Base-by-base conservation (phyloP, 2,329 filamentous ascomycete species). In the Colletotrichum sp. region DNA sequence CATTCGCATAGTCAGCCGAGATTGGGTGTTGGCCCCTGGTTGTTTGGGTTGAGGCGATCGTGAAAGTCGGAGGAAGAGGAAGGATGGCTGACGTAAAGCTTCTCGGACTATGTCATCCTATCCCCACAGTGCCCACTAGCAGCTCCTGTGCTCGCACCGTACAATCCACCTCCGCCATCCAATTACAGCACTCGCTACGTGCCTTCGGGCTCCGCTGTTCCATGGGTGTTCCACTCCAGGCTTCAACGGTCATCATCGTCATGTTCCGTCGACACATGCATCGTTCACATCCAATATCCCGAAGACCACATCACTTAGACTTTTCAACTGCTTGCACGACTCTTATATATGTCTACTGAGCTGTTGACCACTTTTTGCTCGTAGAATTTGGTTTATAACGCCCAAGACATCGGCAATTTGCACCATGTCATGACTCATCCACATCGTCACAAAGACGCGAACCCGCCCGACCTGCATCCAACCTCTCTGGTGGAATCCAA, bases 141-240 rank as follows among this genome's bases (percentile, higher is more conserved):
- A 7, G 18, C 6, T 12, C 8, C n/a, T 48, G 39, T 10, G 3
- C 10, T 22, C n/a, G n/a, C n/a, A 52, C n/a, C n/a, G n/a, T 52
- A 25, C 43, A 0, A 10, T 3, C 0, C n/a, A 8, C 12, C 10
- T 10, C 10, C 10, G 0, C 6, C 43, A 52, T 8, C 43, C n/a
- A 52, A 52, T 52, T 8, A 25, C 22, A 52, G 5, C 12, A 22
- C 43, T 52, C 10, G n/a, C 4, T 52, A 4, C 0, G 0, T 22
- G 43, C n/a, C 3, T 22, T 22, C 0, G 6, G 43, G 43, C 0
- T 52, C 43, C 43, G 1, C n/a, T 1, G 7, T 3, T 52, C 43
- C 9, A 22, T 52, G 43, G n/a, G 4, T 52, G 43, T 22, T 22
- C 43, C 43, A 52, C n/a, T 52, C 43, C 43, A 52, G 43, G 43